Percentiles rank a stretch among this genome's conserved stretches.
phyloP scores from a whole-genome alignment of 2,329 filamentous ascomycete genomes.

The Cytospora mali region DNA sequence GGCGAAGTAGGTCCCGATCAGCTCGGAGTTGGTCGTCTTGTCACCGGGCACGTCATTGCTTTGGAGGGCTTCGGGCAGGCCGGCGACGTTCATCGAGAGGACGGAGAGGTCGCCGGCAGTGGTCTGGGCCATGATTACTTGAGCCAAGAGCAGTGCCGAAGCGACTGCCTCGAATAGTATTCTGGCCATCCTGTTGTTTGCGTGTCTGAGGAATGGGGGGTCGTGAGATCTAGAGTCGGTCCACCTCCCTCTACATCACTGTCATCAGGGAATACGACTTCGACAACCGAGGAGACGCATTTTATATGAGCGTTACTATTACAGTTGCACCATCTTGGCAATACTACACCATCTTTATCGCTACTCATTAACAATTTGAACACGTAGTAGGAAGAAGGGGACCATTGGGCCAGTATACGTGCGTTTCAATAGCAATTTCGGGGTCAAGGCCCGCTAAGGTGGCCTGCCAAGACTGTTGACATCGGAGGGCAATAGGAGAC shows the following conservation, averaged over 20 bases:
- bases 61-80: constrained; percentile 59
- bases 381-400: too few species aligned
- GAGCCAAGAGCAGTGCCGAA: constrained; percentile 20
- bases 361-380: too few species aligned
- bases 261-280: not conserved
- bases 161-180: constrained; percentile 8
- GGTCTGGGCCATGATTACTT: constrained; percentile 3
- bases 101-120: constrained; percentile 48
- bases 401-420: too few species aligned
- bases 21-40: constrained; percentile 58
- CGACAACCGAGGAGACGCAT: not conserved
- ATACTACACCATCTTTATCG: not conserved
- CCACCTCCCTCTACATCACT: not conserved
- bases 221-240: not conserved
- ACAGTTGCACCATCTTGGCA: not conserved
- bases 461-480: too few species aligned
- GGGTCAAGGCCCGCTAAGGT: too few species aligned
- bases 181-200: not conserved
- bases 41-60: constrained; percentile 63
- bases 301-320: not conserved
- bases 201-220: not conserved
- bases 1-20: constrained; percentile 60
- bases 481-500: too few species aligned
- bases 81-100: constrained; percentile 62
- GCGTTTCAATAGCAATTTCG: too few species aligned